Conservation (phyloP, 306 rosid species). For the Oemleria cerasiformis region DNA sequence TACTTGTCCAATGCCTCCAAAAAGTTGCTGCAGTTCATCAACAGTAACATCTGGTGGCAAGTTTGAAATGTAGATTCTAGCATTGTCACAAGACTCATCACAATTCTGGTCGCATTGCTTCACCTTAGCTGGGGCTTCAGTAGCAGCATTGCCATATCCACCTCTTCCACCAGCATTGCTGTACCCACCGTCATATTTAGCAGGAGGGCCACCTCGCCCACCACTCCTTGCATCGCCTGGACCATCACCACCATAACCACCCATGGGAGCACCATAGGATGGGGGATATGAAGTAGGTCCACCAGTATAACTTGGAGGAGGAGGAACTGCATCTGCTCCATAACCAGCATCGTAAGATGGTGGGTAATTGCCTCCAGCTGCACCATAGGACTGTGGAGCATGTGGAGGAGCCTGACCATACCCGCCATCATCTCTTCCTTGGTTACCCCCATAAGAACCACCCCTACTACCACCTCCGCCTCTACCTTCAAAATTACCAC, state of each 20-base stretch:
- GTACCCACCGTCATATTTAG: slow-evolving; percentile 53
- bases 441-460: slow-evolving; percentile 47
- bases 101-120: slow-evolving; percentile 94
- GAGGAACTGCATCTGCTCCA: slow-evolving; percentile 94
- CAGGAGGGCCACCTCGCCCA: slow-evolving; percentile 56
- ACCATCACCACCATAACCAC: slow-evolving; percentile 64
- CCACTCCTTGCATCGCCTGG: slow-evolving; percentile 50
- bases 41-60: slow-evolving; percentile 86
- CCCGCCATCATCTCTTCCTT: slow-evolving; percentile 77
- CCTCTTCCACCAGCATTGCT: slow-evolving; percentile 53
- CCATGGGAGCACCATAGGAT: slow-evolving; percentile 65
- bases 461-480: slow-evolving; percentile 70
- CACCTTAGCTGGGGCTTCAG: slow-evolving; percentile 66
- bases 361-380: slow-evolving; percentile 58
- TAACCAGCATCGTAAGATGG: slow-evolving; percentile 52
- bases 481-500: slow-evolving; percentile 44
- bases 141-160: slow-evolving; percentile 64
- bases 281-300: slow-evolving; percentile 84
- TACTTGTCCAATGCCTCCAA: slow-evolving; percentile 99
- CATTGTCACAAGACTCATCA: slow-evolving; percentile 81
- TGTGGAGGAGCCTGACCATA: slow-evolving; percentile 72
- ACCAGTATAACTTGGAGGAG: slow-evolving; percentile 82
- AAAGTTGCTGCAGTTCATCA: slow-evolving; percentile 85
- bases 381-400: slow-evolving; percentile 55
- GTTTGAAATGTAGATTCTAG: slow-evolving; percentile 96